Evolutionary conservation across 2,329 filamentous ascomycete genomes (phyloP).

Genomic region (Paraconiothyrium sp.): DNA sequence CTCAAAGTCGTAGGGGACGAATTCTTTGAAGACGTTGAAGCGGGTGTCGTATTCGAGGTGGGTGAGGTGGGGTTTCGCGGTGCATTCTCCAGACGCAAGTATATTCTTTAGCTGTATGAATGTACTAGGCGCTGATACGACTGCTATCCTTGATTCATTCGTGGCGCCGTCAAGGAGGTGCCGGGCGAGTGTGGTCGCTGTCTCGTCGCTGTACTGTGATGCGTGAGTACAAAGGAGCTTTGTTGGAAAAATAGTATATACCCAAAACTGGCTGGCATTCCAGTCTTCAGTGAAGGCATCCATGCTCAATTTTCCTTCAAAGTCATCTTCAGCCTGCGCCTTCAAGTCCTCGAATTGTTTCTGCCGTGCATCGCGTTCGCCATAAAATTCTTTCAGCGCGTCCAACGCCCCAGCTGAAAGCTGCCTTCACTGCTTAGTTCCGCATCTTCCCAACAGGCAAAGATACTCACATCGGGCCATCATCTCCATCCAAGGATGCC

Average conservation of each 20-base stretch:
- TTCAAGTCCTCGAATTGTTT: conserved; percentile 75
- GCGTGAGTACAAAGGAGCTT: conserved; percentile 8
- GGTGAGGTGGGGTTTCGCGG: conserved; percentile 63
- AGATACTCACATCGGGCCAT: conserved; percentile 42
- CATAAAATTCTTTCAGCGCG: conserved; percentile 77
- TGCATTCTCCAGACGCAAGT: conserved; percentile 54
- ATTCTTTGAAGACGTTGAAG: conserved; percentile 78
- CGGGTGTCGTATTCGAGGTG: conserved; percentile 79
- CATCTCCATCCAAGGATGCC: conserved; percentile 41
- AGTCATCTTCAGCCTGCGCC: conserved; percentile 66
- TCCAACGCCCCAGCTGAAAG: conserved; percentile 73
- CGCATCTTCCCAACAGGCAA: background rate
- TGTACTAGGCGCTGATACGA: conserved; percentile 79
- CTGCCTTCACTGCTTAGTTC: conserved; percentile 55
- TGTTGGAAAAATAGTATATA: conserved; percentile 50
- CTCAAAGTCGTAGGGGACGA: conserved; percentile 77
- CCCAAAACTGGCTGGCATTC: conserved; percentile 87
- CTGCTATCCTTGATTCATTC: conserved; percentile 67
- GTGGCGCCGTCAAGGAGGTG: conserved; percentile 72
- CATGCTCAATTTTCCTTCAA: conserved; percentile 65
- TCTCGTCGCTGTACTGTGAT: conserved; percentile 75
- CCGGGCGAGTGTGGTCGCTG: conserved; percentile 69
- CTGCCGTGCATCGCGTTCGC: conserved; percentile 72
- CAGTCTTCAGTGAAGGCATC: conserved; percentile 80
- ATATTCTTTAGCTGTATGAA: conserved; percentile 81